Evolutionary conservation across 108 stramenopile species (phyloP), one percentile per base, ranked within the genome.

Genomic region (Stephanodiscus triporus): DNA sequence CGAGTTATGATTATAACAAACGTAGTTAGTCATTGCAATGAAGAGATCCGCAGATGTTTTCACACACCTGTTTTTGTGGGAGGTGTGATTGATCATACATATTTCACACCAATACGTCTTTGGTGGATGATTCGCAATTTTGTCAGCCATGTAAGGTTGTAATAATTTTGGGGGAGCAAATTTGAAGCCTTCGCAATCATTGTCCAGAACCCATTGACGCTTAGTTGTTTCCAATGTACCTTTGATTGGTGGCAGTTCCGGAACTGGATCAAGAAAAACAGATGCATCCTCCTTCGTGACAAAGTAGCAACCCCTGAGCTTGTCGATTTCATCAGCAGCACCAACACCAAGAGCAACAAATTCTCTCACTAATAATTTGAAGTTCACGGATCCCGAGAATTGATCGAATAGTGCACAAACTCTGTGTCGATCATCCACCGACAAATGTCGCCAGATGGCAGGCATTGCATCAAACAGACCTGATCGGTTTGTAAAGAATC

Each of bases 221-320:
- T 6, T 2, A 17, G 14, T 17, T 23, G 32, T 2, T 34, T 4
- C 32, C 32, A 34, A 2, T 5, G n/a, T n/a, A n/a, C n/a, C n/a
- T n/a, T n/a, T n/a, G n/a, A 34, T 34, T 34, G 32, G 32, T 4
- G 4, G 4, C 2, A 34, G 32, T 34, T 34, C 32, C 2, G 5
- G 2, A 4, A 34, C 6, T 14, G 58, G 58, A 59, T 29, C 64
- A 23, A 66, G 4, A 27, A 66, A 7, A 20, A 66, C 43, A 66
- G 64, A 66, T 2, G 14, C 4, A 6, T 66, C 64, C 45, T 66
- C 49, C 20, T 66, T 66, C 4, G 64, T 19, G 2, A 36, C 16
- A 1, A 66, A 23, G 49, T 66, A 66, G 27, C 64, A 66, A 45
- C 64, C 64, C 16, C 64, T 37, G 53, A 66, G 64, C 64, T 66